Evolutionary conservation across 1,139 yeast genomes (phyloP), one percentile per base, ranked within the genome.

Genomic region (Magnusiomyces fungicola): DNA sequence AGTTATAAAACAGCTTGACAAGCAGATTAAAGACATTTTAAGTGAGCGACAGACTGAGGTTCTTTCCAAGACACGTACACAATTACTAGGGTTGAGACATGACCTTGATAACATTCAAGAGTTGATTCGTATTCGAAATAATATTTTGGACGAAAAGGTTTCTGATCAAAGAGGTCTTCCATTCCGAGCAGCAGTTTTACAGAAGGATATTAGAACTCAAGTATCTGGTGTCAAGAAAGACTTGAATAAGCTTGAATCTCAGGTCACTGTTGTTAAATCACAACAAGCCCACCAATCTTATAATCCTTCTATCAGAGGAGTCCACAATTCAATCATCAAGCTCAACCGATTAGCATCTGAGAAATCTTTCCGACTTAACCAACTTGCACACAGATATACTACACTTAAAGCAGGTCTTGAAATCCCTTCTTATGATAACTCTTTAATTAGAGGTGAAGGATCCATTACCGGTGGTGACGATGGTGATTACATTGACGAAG

Each of bases 111-210:
- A n/a, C 36, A 32, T 32, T n/a, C 36, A n/a, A 7, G 16, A 7
- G 16, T 18, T 9, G 16, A 14, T 32, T n/a, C 6, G 18, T 6
- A 18, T 18, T 7, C 36, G 36, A 14, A 5, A 14, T 6, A n/a
- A 14, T n/a, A 6, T 14, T 7, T n/a, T 32, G 6, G 36, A 32
- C 16, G 36, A 32, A 32, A 9, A 7, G 16, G 16, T 32, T 9
- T 7, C 36, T 12, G n/a, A 18, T 12, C 16, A 9, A 32, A 14
- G 36, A 7, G n/a, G 36, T n/a, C 16, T 60, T 42, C 62, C 63
- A 1, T 54, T 55, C 12, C 53, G 53, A 16, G 63, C 60, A 1
- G 60, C 59, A 9, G 58, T 55, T 22, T 49, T 60, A 18, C 61
- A 59, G 49, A 51, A 56, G 22, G 51, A 53, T 33, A 38, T 60